These are phyloP conservation scores for Calocera cornea DNA, from an alignment of 768 basidiomycete species.

Conservation along the genomic window DNA sequence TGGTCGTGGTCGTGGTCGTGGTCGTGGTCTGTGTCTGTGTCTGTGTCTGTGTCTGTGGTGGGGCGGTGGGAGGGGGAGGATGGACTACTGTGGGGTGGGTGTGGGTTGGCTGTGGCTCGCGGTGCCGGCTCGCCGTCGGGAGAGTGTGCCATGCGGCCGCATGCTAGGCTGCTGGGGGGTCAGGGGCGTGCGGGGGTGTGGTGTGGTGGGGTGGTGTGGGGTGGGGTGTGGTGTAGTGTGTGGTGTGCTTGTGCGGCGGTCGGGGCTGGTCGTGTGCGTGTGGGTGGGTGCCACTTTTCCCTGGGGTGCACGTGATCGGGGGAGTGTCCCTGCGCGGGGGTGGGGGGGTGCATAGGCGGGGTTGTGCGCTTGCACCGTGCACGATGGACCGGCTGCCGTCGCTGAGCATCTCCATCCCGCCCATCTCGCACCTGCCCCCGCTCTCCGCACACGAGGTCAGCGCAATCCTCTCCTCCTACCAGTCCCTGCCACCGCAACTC, in stretches of 20 bases:
- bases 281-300: too few relatives aligned
- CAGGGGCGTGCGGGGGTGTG: too few relatives aligned
- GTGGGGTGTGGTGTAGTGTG: too few relatives aligned
- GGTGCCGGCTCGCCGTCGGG: not conserved
- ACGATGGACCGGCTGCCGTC: not conserved
- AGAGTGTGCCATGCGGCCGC: not conserved
- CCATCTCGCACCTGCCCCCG: not conserved
- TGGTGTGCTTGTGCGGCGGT: too few relatives aligned
- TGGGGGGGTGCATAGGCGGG: too few relatives aligned
- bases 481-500: not conserved
- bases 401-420: not conserved
- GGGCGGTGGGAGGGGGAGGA: not conserved
- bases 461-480: slow-evolving; percentile 1
- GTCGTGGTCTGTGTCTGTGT: not conserved
- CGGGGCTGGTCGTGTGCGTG: too few relatives aligned
- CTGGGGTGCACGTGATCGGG: too few relatives aligned
- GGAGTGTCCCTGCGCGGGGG: too few relatives aligned
- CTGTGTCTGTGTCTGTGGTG: not conserved
- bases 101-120: not conserved
- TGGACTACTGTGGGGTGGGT: not conserved
- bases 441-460: not conserved
- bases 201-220: too few relatives aligned
- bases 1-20: too few relatives aligned
- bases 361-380: not conserved
- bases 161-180: not conserved